phyloP scores from a whole-genome alignment of 2,329 filamentous ascomycete genomes.

The Piedraia hortae region DNA sequence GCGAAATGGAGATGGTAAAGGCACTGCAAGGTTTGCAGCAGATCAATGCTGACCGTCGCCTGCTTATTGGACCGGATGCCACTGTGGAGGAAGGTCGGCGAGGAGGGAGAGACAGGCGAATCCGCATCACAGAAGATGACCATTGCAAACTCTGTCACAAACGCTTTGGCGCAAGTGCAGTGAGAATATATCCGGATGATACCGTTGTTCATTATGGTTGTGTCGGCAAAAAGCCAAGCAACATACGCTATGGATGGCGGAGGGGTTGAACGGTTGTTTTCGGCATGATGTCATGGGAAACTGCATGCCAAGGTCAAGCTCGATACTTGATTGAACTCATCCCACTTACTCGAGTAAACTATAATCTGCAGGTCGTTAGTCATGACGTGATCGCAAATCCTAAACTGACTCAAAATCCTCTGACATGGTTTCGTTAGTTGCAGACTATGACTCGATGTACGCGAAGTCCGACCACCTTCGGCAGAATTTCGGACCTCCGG shows the following conservation, averaged over 20 bases:
- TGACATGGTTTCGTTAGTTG: no score
- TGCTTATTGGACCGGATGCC: slow-evolving; percentile 48
- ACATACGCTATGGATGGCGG: not conserved
- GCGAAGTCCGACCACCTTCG: no score
- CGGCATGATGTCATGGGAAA: no score
- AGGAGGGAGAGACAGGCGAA: slow-evolving; percentile 32
- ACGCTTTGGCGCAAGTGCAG: slow-evolving; percentile 67
- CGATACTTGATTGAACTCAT: no score
- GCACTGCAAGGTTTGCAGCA: slow-evolving; percentile 53
- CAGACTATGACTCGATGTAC: no score
- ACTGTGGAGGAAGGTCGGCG: slow-evolving; percentile 28
- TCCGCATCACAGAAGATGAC: slow-evolving; percentile 63
- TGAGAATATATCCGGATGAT: slow-evolving; percentile 58
- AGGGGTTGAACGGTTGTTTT: no score
- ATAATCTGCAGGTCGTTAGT: no score
- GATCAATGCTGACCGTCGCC: slow-evolving; percentile 42
- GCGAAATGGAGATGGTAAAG: slow-evolving; percentile 51
- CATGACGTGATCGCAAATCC: no score
- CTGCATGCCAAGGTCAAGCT: no score
- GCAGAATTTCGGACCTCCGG: no score
- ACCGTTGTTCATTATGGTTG: slow-evolving; percentile 24
- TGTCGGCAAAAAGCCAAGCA: slow-evolving; percentile 5
- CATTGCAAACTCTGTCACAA: slow-evolving; percentile 87
- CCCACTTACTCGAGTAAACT: no score
- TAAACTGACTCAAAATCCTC: no score